Evolutionary conservation across 345 rosid species (phyloP).

Genomic region (Rubroshorea leprosula): DNA sequence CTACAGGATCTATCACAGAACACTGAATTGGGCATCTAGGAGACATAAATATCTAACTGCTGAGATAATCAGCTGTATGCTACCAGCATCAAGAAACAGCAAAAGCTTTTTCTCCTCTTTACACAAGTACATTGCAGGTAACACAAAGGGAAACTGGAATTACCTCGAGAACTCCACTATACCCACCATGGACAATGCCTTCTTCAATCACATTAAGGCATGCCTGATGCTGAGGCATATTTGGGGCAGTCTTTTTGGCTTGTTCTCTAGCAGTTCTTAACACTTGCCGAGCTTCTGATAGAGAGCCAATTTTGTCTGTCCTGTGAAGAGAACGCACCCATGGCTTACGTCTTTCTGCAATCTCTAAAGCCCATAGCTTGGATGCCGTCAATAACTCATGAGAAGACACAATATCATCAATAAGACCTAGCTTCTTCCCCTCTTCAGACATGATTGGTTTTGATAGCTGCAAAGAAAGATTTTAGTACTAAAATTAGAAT

Average conservation of each 20-base stretch:
- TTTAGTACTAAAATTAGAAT: no score
- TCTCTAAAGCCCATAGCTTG: constrained; percentile 79
- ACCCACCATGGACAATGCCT: constrained; percentile 90
- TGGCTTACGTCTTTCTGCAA: constrained; percentile 63
- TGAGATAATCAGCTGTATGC: background rate
- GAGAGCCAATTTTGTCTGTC: constrained; percentile 83
- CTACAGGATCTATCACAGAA: background rate
- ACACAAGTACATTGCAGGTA: background rate
- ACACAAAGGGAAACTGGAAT: background rate
- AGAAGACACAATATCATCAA: constrained; percentile 70
- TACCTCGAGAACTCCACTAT: constrained; percentile 84
- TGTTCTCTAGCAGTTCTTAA: constrained; percentile 54
- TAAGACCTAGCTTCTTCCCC: constrained; percentile 76
- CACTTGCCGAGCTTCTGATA: constrained; percentile 69
- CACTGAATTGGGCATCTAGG: background rate
- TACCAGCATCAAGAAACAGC: constrained; percentile 4
- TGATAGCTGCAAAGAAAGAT: constrained; percentile 50
- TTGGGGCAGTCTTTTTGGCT: constrained; percentile 72
- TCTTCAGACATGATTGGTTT: constrained; percentile 83
- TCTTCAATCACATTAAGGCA: constrained; percentile 91
- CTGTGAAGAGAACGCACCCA: constrained; percentile 77
- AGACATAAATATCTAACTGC: constrained; percentile 4
- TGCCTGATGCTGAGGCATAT: constrained; percentile 88
- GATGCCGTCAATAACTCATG: constrained; percentile 72
- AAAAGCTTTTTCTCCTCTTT: constrained; percentile 9